Percentiles rank a stretch among this genome's conserved stretches.
Evolutionary conservation across 2,329 filamentous ascomycete species (phyloP).

Genomic region (Xylaria sp.): DNA sequence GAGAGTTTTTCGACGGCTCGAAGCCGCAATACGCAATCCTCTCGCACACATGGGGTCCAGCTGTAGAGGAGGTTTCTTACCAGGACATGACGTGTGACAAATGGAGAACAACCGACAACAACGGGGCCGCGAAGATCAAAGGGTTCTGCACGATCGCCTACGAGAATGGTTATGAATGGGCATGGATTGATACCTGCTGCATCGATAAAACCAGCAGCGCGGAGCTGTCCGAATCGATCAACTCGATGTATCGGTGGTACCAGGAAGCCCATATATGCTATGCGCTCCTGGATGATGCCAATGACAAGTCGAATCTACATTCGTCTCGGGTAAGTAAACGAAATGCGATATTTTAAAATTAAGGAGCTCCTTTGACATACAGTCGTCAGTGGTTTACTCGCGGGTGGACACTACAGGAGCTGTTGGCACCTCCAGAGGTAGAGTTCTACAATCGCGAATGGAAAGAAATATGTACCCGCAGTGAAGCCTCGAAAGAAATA

Average conservation of each 20-base stretch:
- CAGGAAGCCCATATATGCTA: neutral
- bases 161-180: neutral
- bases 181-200: neutral
- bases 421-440: neutral
- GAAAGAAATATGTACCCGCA: neutral
- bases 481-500: neutral
- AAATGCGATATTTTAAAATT: neutral
- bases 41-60: neutral
- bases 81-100: neutral
- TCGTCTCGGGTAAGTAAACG: neutral
- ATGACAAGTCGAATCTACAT: neutral
- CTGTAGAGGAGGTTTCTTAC: neutral
- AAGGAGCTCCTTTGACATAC: neutral
- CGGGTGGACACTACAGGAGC: neutral
- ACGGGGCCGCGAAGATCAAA: neutral
- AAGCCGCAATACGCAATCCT: neutral
- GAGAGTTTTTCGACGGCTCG: neutral
- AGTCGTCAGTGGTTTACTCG: neutral
- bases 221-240: neutral
- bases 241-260: constrained; percentile 6
- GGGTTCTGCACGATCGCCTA: neutral
- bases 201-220: neutral
- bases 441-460: neutral
- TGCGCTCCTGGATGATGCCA: neutral
- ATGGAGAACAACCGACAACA: neutral